Percentiles rank a stretch among this genome's conserved stretches.
Evolutionary conservation across 2,329 filamentous ascomycete species (phyloP).

Genomic region (Colletotrichum lini): DNA sequence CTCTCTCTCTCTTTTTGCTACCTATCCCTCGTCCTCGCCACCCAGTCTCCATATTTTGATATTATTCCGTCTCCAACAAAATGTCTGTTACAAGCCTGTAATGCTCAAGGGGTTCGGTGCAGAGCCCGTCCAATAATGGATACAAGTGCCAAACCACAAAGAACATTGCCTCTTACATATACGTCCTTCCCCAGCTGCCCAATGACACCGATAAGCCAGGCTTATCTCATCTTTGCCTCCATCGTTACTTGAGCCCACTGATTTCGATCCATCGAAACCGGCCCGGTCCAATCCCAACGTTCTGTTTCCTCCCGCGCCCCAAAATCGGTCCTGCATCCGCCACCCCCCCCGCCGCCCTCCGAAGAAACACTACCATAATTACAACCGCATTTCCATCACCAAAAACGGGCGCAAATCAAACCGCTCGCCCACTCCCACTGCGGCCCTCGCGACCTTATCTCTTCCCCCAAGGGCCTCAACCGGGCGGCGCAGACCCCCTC

Average conservation of each 20-base stretch:
- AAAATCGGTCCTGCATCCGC: constrained; percentile 34
- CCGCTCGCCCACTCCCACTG: constrained; percentile 38
- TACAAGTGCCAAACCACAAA: constrained; percentile 15
- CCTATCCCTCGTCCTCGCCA: constrained; percentile 32
- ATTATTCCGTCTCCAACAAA: constrained; percentile 23
- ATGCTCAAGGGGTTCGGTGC: constrained; percentile 12
- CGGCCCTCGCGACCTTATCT: constrained; percentile 39
- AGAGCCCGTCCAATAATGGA: constrained; percentile 24
- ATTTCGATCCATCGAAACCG: constrained; percentile 41
- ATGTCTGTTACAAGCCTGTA: background rate
- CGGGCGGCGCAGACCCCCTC: constrained; percentile 17
- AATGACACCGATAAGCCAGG: constrained; percentile 72
- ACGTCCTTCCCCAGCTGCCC: constrained; percentile 46
- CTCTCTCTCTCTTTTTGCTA: constrained; percentile 18
- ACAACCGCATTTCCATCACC: constrained; percentile 38
- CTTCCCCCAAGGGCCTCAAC: constrained; percentile 13
- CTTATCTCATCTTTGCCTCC: constrained; percentile 70
- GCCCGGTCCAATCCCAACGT: constrained; percentile 37
- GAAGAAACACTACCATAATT: constrained; percentile 19
- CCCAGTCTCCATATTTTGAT: constrained; percentile 11
- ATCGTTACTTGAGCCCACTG: constrained; percentile 63
- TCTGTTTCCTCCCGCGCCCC: constrained; percentile 33
- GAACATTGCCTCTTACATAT: constrained; percentile 40
- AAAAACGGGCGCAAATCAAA: constrained; percentile 43
- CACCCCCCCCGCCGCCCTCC: background rate